A percentile compares a stretch with the other conserved stretches of the same genome.
These are phyloP conservation scores for Halophytophthora batemanensis DNA, from an alignment of 352 stramenopile species.

Conservation along the genomic window DNA sequence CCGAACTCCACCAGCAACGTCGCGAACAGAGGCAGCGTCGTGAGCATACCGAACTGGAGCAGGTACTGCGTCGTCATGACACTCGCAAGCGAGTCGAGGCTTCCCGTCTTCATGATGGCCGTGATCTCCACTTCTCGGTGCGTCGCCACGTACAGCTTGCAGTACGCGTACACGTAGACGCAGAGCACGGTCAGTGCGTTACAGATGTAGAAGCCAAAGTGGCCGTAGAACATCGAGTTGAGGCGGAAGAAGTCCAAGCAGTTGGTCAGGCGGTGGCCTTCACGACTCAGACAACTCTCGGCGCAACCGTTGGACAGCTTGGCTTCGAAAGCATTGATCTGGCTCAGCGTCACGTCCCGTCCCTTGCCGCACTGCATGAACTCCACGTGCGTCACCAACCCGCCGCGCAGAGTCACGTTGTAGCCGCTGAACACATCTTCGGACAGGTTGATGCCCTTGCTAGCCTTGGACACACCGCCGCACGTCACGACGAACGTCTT, in stretches of 20 bases:
- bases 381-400: slow-evolving; percentile 79
- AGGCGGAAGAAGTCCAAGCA: slow-evolving; percentile 81
- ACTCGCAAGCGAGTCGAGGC: slow-evolving; percentile 57
- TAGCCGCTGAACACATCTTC: slow-evolving; percentile 90
- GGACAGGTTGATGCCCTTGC: slow-evolving; percentile 86
- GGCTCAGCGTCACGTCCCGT: slow-evolving; percentile 81
- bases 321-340: slow-evolving; percentile 88
- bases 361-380: slow-evolving; percentile 90
- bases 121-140: slow-evolving; percentile 59
- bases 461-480: slow-evolving; percentile 83
- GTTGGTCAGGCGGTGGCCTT: slow-evolving; percentile 75
- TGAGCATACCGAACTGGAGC: slow-evolving; percentile 84
- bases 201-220: slow-evolving; percentile 90
- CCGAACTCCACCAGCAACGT: slow-evolving; percentile 82
- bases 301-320: slow-evolving; percentile 85
- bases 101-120: slow-evolving; percentile 59
- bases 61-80: slow-evolving; percentile 88
- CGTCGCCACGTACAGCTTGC: slow-evolving; percentile 77
- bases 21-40: slow-evolving; percentile 73
- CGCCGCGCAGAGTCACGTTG: slow-evolving; percentile 78
- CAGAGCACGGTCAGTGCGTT: slow-evolving; percentile 85
- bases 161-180: slow-evolving; percentile 85
- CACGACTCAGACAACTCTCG: slow-evolving; percentile 78
- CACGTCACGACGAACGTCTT: slow-evolving; percentile 85
- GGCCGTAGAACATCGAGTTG: slow-evolving; percentile 89